These are phyloP conservation scores for Rhynchospora pubera DNA, from an alignment of 176 grass and related monocot species.

Conservation along the genomic window DNA sequence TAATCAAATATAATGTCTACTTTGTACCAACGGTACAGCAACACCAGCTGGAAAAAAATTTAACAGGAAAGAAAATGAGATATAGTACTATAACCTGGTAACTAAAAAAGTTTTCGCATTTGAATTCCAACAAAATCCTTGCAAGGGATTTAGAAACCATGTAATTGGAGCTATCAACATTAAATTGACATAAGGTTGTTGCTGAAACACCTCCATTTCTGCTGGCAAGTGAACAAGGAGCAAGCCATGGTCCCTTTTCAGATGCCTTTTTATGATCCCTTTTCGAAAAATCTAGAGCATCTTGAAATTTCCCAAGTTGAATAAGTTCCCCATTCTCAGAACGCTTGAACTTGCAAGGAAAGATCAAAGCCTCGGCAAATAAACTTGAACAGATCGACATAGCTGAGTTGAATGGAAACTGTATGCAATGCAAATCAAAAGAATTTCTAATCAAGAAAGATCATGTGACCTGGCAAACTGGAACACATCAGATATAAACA, in stretches of 20 bases:
- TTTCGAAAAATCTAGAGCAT: slow-evolving; percentile 24
- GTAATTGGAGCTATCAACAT: slow-evolving; percentile 21
- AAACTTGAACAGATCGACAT: slow-evolving; percentile 27
- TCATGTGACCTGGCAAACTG: background rate
- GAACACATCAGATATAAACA: background rate
- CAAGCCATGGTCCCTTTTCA: slow-evolving; percentile 25
- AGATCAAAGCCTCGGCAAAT: slow-evolving; percentile 72
- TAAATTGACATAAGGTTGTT: slow-evolving; percentile 18
- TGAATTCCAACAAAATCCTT: slow-evolving; percentile 71
- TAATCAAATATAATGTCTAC: background rate
- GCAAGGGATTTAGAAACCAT: background rate
- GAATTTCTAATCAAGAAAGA: slow-evolving; percentile 12
- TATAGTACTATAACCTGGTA: slow-evolving; percentile 38
- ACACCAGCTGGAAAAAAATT: slow-evolving; percentile 2
- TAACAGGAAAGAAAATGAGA: background rate
- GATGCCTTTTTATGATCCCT: slow-evolving; percentile 20
- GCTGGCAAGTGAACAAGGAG: slow-evolving; percentile 45
- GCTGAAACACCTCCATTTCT: slow-evolving; percentile 25
- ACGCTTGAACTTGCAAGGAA: slow-evolving; percentile 51
- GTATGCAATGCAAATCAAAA: slow-evolving; percentile 32
- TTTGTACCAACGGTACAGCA: slow-evolving; percentile 13
- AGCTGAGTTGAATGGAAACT: slow-evolving; percentile 34
- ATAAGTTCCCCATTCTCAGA: slow-evolving; percentile 29
- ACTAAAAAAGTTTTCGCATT: slow-evolving; percentile 32
- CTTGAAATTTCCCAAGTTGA: slow-evolving; percentile 37